Percentiles rank a stretch among this genome's conserved stretches.
Evolutionary conservation across 1,284 basidiomycete genomes (phyloP).

Genomic region (Trichosporon sp.): DNA sequence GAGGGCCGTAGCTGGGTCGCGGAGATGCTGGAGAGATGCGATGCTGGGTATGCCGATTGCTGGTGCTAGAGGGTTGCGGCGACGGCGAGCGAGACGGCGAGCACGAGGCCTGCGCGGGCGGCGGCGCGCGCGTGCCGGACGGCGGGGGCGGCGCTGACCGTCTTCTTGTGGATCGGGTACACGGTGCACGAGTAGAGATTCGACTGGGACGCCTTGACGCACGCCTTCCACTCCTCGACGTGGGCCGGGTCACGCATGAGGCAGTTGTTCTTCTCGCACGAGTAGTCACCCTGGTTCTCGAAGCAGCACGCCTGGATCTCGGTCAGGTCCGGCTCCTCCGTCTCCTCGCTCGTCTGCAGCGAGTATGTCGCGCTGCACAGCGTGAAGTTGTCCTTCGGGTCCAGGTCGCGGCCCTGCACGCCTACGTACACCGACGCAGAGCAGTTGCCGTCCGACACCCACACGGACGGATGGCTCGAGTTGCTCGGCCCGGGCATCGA

Average conservation of each 20-base stretch:
- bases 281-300: neutral
- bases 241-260: neutral
- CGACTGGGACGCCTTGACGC: neutral
- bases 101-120: neutral
- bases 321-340: neutral
- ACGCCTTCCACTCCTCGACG: neutral
- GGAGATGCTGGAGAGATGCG: neutral
- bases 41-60: neutral
- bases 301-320: constrained; percentile 5
- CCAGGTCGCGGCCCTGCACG: neutral
- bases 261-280: neutral
- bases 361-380: neutral
- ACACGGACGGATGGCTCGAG: neutral
- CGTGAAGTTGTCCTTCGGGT: constrained; percentile 1
- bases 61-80: neutral
- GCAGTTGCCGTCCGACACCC: constrained; percentile 2
- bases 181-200: neutral
- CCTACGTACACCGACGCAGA: neutral
- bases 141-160: neutral
- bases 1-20: neutral
- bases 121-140: neutral
- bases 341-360: neutral
- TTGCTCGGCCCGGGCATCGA: neutral
- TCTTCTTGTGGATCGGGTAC: neutral
- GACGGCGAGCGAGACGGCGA: neutral